phyloP scores from a whole-genome alignment of 2,329 filamentous ascomycete species.

The Xylaria polymorpha region DNA sequence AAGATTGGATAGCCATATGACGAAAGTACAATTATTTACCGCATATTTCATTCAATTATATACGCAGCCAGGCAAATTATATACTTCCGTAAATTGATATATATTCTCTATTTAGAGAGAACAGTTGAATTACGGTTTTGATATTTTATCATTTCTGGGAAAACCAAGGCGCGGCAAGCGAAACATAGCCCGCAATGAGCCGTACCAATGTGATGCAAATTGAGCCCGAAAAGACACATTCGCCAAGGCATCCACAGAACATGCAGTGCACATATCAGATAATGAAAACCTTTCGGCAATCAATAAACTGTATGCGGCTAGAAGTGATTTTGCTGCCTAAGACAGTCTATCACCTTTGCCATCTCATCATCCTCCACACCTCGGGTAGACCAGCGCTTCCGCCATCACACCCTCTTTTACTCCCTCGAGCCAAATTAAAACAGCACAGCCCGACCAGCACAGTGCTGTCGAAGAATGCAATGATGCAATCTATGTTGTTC shows the following conservation, averaged over 20 bases:
- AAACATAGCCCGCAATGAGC: slow-evolving; percentile 18
- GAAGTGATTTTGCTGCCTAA: slow-evolving; percentile 31
- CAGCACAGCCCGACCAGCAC: slow-evolving; percentile 56
- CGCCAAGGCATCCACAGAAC: slow-evolving; percentile 28
- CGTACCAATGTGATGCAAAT: slow-evolving; percentile 13
- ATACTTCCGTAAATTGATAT: slow-evolving; percentile 26
- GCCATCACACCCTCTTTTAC: slow-evolving; percentile 21
- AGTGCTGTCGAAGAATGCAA: slow-evolving; percentile 54
- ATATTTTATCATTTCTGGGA: slow-evolving; percentile 5
- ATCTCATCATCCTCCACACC: slow-evolving; percentile 9
- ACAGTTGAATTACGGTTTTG: slow-evolving; percentile 28
- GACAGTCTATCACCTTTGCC: slow-evolving; percentile 25
- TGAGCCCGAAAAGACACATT: slow-evolving; percentile 9
- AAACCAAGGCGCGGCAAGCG: slow-evolving; percentile 13
- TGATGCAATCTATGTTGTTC: slow-evolving; percentile 50
- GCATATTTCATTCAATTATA: background rate
- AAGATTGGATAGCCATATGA: background rate
- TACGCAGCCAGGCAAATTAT: background rate
- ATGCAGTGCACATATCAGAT: slow-evolving; percentile 29
- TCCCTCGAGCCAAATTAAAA: slow-evolving; percentile 50
- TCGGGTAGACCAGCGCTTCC: slow-evolving; percentile 25
- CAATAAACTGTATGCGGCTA: slow-evolving; percentile 35
- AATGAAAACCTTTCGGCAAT: slow-evolving; percentile 39
- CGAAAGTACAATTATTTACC: background rate
- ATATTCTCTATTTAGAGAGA: slow-evolving; percentile 40